These are phyloP conservation scores for Saccharomyces hybrid DNA, from an alignment of 1,139 yeast genomes.

Conservation along the genomic window DNA sequence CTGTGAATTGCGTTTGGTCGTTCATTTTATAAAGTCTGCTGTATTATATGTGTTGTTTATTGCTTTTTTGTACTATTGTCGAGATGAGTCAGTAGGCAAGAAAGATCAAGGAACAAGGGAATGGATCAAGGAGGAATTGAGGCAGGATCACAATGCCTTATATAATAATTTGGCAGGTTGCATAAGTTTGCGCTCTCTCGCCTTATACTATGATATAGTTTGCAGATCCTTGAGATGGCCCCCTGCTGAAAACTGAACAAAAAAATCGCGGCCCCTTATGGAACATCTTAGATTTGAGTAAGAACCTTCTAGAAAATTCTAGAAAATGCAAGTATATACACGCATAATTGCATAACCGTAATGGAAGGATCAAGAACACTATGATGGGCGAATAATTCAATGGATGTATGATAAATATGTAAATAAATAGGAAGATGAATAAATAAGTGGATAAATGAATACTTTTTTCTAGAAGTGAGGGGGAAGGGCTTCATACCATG, in stretches of 20 bases:
- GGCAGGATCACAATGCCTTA: not conserved
- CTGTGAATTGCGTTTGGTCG: conserved; percentile 78
- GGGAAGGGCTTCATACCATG: conserved; percentile 54
- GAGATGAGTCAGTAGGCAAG: not conserved
- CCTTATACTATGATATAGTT: not conserved
- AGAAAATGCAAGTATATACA: not conserved
- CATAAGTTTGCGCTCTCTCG: conserved; percentile 1
- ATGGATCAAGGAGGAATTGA: not conserved
- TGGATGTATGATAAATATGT: conserved; percentile 1
- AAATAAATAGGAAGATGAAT: conserved; percentile 2
- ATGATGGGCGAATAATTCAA: not conserved
- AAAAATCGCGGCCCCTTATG: not conserved
- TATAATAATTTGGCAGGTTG: not conserved
- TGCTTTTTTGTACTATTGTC: not conserved
- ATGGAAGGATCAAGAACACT: not conserved
- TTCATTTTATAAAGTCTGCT: conserved; percentile 25
- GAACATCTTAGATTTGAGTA: not conserved
- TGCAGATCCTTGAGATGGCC: not conserved
- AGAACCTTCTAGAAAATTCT: not conserved
- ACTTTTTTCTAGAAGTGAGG: not conserved
- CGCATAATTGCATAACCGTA: not conserved
- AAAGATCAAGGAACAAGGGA: not conserved
- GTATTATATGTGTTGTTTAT: not conserved
- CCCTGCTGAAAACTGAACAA: not conserved
- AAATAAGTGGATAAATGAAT: not conserved